Evolutionary conservation across 805 yeast species (phyloP).

Genomic region (Maudiozyma barnettii): DNA sequence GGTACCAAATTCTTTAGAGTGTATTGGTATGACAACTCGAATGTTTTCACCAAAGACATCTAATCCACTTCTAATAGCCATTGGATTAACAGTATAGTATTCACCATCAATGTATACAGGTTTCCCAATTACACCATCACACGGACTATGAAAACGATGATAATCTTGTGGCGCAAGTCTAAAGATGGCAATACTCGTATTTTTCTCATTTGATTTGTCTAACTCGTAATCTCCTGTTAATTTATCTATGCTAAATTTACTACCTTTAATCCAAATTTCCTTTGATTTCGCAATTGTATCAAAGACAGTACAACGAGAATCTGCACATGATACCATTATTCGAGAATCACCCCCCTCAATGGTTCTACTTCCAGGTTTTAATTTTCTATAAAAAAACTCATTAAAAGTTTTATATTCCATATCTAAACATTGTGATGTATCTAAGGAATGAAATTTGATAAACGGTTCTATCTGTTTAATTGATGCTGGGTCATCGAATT

Average conservation of each 20-base stretch:
- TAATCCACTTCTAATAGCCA: slow-evolving; percentile 82
- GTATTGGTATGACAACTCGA: slow-evolving; percentile 66
- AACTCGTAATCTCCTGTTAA: slow-evolving; percentile 35
- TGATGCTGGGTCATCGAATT: slow-evolving; percentile 67
- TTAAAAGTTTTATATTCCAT: slow-evolving; percentile 60
- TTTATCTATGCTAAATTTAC: slow-evolving; percentile 57
- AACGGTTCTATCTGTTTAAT: slow-evolving; percentile 62
- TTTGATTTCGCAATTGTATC: slow-evolving; percentile 51
- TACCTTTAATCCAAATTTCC: slow-evolving; percentile 82
- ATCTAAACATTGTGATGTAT: slow-evolving; percentile 60
- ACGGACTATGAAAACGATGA: slow-evolving; percentile 87
- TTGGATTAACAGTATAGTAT: slow-evolving; percentile 92
- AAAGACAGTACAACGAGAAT: slow-evolving; percentile 73
- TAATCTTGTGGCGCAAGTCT: slow-evolving; percentile 95
- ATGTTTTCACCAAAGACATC: slow-evolving; percentile 93
- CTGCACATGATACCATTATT: slow-evolving; percentile 72
- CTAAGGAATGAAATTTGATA: slow-evolving; percentile 72
- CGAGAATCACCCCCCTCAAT: slow-evolving; percentile 46
- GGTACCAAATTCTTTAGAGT: slow-evolving; percentile 66
- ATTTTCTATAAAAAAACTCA: slow-evolving; percentile 76
- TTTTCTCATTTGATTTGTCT: slow-evolving; percentile 32
- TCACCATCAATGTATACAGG: slow-evolving; percentile 73
- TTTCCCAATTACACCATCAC: slow-evolving; percentile 60
- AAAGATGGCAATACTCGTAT: slow-evolving; percentile 66
- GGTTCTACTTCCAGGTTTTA: slow-evolving; percentile 62